Evolutionary conservation across 148 eudicot genomes (phyloP).

Genomic region (Heliamphora exappendiculata): DNA sequence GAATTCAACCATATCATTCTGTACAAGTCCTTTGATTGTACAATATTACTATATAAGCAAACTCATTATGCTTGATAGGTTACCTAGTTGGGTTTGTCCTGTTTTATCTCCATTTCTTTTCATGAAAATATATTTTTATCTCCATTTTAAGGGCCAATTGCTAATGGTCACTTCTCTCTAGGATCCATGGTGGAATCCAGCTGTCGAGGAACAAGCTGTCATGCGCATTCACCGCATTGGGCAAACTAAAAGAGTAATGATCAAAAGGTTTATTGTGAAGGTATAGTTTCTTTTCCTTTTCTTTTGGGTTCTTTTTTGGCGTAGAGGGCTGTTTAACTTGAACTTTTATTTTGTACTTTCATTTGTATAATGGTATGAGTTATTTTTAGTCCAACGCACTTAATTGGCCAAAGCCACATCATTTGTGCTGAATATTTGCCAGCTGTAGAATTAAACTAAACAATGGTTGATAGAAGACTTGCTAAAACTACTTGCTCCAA

Average conservation of each 20-base stretch:
- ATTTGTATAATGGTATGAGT: neutral
- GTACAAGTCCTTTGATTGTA: neutral
- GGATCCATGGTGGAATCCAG: constrained; percentile 99
- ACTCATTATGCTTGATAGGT: neutral
- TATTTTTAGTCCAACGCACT: no score
- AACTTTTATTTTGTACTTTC: neutral
- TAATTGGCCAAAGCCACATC: no score
- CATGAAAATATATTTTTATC: neutral
- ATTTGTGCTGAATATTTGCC: no score
- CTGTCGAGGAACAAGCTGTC: constrained; percentile 99
- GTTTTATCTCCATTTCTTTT: neutral
- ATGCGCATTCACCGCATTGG: constrained; percentile 99
- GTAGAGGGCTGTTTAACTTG: neutral
- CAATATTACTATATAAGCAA: no score
- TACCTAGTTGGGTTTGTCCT: neutral
- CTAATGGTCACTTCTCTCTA: constrained; percentile 21
- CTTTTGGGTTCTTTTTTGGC: neutral
- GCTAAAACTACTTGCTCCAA: no score
- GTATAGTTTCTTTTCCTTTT: constrained; percentile 26
- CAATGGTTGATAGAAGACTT: no score
- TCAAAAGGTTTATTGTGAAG: constrained; percentile 91
- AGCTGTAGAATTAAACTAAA: no score
- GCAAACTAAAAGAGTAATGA: constrained; percentile 70
- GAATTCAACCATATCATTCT: neutral
- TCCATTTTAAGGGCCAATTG: neutral